Percentiles rank a stretch among this genome's conserved stretches.
phyloP scores from a whole-genome alignment of 768 basidiomycete genomes.

The Psilocybe sp. region DNA sequence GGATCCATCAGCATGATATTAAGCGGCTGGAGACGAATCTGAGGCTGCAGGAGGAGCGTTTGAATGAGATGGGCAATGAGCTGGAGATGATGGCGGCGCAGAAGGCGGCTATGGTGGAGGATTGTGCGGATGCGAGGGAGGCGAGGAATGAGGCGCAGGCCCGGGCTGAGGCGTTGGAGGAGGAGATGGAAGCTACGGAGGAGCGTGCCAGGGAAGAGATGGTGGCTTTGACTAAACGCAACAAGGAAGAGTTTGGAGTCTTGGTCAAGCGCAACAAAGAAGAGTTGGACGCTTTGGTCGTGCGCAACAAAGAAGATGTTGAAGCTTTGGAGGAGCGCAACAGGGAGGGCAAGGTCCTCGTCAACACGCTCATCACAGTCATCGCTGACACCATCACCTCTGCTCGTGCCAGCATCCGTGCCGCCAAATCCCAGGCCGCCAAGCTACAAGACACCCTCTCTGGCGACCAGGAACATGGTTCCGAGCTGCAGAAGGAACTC shows the following conservation, averaged over 20 bases:
- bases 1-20: constrained; percentile 77
- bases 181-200: constrained; percentile 44
- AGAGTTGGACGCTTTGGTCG: no score
- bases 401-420: constrained; percentile 16
- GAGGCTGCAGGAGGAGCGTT: constrained; percentile 69
- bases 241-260: constrained; percentile 35
- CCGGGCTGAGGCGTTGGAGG: constrained; percentile 59
- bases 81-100: constrained; percentile 62
- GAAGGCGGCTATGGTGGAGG: constrained; percentile 81
- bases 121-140: constrained; percentile 76
- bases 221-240: no score
- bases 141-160: constrained; percentile 63
- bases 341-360: constrained; percentile 28
- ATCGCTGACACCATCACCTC: constrained; percentile 32
- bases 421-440: constrained; percentile 1
- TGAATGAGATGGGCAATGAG: constrained; percentile 68
- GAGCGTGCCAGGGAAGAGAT: constrained; percentile 11
- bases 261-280: constrained; percentile 20
- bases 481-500: constrained; percentile 7
- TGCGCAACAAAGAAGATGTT: constrained; percentile 37
- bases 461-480: constrained; percentile 4
- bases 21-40: constrained; percentile 73
- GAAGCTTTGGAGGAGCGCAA: constrained; percentile 12
- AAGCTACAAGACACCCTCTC: constrained; percentile 3
- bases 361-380: constrained; percentile 36